phyloP scores from a whole-genome alignment of 768 basidiomycete genomes.

The Mycena latifolia region DNA sequence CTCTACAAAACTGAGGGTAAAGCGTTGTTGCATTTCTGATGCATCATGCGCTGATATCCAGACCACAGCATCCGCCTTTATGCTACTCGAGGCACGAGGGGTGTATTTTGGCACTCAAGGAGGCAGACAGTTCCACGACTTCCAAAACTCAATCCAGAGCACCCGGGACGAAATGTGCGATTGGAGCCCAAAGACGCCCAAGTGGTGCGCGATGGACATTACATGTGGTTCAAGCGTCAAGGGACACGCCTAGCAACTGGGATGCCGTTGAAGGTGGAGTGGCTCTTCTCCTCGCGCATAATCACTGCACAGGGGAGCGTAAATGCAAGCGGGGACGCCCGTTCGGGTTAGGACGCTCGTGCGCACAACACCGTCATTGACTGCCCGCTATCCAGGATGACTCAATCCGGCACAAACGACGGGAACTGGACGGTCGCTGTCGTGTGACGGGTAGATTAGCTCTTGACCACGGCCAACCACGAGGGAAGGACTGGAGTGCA shows the following conservation, averaged over 20 bases:
- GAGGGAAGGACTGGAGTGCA: conserved; percentile 15
- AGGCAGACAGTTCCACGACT: conserved; percentile 11
- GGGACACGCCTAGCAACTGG: neutral
- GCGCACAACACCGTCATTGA: neutral
- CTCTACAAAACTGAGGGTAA: conserved; percentile 6
- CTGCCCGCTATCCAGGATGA: conserved; percentile 3
- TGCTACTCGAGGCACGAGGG: conserved; percentile 8
- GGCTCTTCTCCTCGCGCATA: conserved; percentile 14
- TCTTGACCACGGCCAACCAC: conserved; percentile 5
- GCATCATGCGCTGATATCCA: neutral
- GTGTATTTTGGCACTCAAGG: neutral
- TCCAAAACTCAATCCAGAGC: conserved; percentile 1
- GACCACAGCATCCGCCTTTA: conserved; percentile 1
- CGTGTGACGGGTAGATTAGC: conserved; percentile 17
- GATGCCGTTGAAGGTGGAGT: neutral
- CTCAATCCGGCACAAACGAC: neutral
- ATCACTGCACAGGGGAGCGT: conserved; percentile 13
- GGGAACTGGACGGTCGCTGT: conserved; percentile 16
- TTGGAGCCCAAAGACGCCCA: neutral
- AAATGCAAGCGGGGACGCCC: conserved; percentile 12
- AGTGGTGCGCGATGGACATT: conserved; percentile 9
- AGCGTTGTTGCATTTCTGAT: neutral
- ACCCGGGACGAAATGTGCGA: neutral
- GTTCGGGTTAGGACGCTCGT: neutral
- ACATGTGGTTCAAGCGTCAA: conserved; percentile 11